A percentile compares a stretch with the other conserved stretches of the same genome.
Evolutionary conservation across 2,329 filamentous ascomycete species (phyloP).

Genomic region (Trichoderma breve): DNA sequence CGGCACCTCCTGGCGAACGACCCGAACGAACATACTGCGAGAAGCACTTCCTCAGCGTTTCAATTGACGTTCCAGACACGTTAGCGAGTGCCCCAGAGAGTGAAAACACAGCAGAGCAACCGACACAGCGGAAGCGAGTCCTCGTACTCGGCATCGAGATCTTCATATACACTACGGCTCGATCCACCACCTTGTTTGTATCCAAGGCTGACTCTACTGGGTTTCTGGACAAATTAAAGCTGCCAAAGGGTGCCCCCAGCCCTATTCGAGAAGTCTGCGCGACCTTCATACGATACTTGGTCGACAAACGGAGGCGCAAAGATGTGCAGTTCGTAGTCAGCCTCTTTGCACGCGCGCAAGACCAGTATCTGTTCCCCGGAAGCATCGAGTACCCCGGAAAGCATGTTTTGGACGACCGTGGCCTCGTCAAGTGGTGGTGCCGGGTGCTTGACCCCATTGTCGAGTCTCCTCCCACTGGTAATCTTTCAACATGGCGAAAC

Average conservation of each 20-base stretch:
- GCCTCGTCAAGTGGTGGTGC: slow-evolving; percentile 95
- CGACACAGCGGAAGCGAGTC: slow-evolving; percentile 40
- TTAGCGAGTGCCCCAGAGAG: slow-evolving; percentile 28
- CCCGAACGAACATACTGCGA: slow-evolving; percentile 82
- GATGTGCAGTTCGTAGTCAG: slow-evolving; percentile 74
- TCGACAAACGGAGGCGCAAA: slow-evolving; percentile 62
- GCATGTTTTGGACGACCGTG: slow-evolving; percentile 87
- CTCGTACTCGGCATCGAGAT: slow-evolving; percentile 84
- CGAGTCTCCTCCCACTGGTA: slow-evolving; percentile 40
- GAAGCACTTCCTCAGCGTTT: slow-evolving; percentile 68
- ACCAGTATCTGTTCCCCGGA: slow-evolving; percentile 91
- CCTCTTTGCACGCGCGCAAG: slow-evolving; percentile 86
- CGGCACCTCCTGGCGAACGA: slow-evolving; percentile 67
- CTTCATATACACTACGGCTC: slow-evolving; percentile 77
- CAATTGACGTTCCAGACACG: slow-evolving; percentile 38
- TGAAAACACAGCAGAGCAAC: slow-evolving; percentile 18
- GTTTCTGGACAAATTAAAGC: slow-evolving; percentile 66
- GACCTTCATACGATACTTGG: slow-evolving; percentile 73
- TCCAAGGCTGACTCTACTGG: slow-evolving; percentile 97
- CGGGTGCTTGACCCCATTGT: slow-evolving; percentile 77
- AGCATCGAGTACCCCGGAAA: slow-evolving; percentile 83
- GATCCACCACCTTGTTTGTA: slow-evolving; percentile 84
- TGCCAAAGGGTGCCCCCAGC: slow-evolving; percentile 63
- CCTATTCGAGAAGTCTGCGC: slow-evolving; percentile 72
- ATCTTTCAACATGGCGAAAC: slow-evolving; percentile 39